These are phyloP conservation scores for Ettlia oleoabundans DNA, from an alignment of 139 green algal genomes.

Conservation along the genomic window DNA sequence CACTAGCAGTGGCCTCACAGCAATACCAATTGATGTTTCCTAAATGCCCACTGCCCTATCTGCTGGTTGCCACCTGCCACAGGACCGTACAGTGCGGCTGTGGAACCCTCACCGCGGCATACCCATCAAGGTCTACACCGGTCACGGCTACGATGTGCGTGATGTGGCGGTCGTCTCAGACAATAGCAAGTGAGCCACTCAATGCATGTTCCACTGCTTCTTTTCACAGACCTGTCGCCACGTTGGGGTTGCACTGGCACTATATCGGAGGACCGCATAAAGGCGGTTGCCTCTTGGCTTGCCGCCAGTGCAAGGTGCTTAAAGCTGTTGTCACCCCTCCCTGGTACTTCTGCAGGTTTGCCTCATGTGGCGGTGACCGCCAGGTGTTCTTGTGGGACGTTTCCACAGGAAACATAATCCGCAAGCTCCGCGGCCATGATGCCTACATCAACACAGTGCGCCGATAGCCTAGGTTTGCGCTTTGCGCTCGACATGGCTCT, in stretches of 20 bases:
- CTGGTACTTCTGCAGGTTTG: slow-evolving; percentile 62
- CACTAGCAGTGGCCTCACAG: too few relatives aligned
- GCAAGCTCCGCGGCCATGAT: slow-evolving; percentile 92
- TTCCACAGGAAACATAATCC: slow-evolving; percentile 74
- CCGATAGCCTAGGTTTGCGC: too few relatives aligned
- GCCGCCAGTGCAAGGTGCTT: too few relatives aligned
- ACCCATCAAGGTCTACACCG: slow-evolving; percentile 85
- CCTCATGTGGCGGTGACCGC: slow-evolving; percentile 86
- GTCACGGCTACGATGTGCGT: slow-evolving; percentile 91
- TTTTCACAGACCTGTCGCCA: background rate
- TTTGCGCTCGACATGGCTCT: background rate
- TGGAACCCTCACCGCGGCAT: slow-evolving; percentile 88
- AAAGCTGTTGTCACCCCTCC: background rate
- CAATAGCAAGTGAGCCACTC: slow-evolving; percentile 77
- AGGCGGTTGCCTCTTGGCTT: too few relatives aligned
- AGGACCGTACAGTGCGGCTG: slow-evolving; percentile 86
- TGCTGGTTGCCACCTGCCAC: background rate
- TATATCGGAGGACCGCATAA: too few relatives aligned
- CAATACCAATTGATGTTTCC: too few relatives aligned
- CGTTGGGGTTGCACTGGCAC: too few relatives aligned
- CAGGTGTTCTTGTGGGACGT: slow-evolving; percentile 97
- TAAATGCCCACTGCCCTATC: too few relatives aligned
- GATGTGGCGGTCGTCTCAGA: slow-evolving; percentile 75
- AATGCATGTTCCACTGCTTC: background rate
- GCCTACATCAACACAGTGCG: slow-evolving; percentile 76